Conservation (phyloP, 2,329 filamentous ascomycete genomes). For the Capronia epimyces region DNA sequence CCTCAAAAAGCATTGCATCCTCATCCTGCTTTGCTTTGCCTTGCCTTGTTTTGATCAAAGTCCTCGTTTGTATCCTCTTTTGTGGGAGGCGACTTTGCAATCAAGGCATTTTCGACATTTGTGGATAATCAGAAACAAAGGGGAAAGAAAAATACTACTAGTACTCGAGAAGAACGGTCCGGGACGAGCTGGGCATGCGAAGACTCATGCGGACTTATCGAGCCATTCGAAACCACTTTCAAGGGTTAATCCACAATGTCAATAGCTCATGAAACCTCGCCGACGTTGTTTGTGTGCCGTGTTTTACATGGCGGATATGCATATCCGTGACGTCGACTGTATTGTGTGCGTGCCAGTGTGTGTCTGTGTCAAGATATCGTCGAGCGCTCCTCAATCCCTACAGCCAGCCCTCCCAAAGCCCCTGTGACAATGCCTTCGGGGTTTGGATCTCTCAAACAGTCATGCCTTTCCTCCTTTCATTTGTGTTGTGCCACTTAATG, state of each 20-base stretch:
- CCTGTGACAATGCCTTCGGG: no score
- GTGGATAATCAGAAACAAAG: conserved; percentile 10
- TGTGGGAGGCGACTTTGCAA: neutral
- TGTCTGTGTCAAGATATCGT: no score
- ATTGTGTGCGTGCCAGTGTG: no score
- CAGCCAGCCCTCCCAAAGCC: no score
- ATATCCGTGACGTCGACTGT: no score
- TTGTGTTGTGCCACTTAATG: no score
- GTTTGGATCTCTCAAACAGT: no score
- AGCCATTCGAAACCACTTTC: conserved; percentile 19
- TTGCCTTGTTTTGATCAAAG: neutral
- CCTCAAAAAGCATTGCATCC: neutral
- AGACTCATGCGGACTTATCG: conserved; percentile 31
- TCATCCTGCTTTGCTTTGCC: neutral
- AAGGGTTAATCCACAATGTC: conserved; percentile 24
- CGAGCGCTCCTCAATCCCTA: no score
- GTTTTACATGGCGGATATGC: no score
- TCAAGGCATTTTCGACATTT: conserved; percentile 15
- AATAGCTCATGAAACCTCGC: conserved; percentile 11
- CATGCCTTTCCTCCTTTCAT: no score
- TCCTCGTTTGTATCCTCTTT: neutral
- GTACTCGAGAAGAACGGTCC: conserved; percentile 29
- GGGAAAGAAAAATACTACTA: conserved; percentile 17
- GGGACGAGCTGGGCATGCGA: conserved; percentile 31
- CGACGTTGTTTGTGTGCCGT: neutral